These are phyloP conservation scores for Alternaria burnsii DNA, from an alignment of 2,329 filamentous ascomycete species.

Conservation along the genomic window DNA sequence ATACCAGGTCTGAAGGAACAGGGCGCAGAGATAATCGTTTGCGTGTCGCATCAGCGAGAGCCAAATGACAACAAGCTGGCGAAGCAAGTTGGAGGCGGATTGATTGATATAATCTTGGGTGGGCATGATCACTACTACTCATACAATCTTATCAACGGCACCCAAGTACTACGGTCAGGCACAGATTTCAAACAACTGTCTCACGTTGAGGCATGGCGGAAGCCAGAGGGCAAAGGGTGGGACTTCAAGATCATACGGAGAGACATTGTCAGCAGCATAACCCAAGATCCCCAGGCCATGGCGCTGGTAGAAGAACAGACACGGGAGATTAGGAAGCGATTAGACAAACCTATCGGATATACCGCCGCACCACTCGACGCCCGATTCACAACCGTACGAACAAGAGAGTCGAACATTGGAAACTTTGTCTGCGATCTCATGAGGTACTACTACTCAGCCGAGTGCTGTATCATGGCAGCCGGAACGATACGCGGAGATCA, in stretches of 20 bases:
- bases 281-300: constrained; percentile 68
- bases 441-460: constrained; percentile 80
- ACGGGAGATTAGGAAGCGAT: constrained; percentile 74
- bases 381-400: constrained; percentile 82
- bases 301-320: constrained; percentile 74
- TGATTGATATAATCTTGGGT: constrained; percentile 85
- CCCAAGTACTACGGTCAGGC: constrained; percentile 85
- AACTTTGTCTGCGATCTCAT: constrained; percentile 95
- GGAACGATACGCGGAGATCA: constrained; percentile 90
- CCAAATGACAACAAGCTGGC: constrained; percentile 91
- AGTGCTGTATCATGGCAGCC: constrained; percentile 84
- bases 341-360: constrained; percentile 82
- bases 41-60: constrained; percentile 84
- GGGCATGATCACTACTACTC: constrained; percentile 91
- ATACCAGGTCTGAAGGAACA: constrained; percentile 75
- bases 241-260: constrained; percentile 79
- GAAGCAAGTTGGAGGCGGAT: constrained; percentile 70
- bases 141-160: constrained; percentile 78
- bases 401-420: constrained; percentile 81
- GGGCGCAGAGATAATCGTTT: constrained; percentile 84
- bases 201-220: constrained; percentile 80
- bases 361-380: constrained; percentile 84
- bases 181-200: constrained; percentile 93
- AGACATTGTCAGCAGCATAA: constrained; percentile 74
- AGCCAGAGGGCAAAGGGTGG: constrained; percentile 66